Evolutionary conservation across 352 stramenopile species (phyloP).

Genomic region (Saprolegnia diclina): DNA sequence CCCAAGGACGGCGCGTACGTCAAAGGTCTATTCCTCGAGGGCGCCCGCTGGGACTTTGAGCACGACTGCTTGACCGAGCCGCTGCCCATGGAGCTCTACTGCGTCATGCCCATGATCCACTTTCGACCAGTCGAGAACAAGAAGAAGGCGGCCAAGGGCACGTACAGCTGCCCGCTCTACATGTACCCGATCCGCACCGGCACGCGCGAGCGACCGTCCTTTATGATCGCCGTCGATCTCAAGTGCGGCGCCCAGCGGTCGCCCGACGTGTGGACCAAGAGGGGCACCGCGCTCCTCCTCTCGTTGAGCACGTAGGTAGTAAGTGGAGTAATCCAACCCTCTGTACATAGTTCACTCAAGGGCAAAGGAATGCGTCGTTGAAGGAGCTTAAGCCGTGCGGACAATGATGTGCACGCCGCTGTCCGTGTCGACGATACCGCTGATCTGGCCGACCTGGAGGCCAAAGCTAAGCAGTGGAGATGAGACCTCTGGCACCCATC

Average conservation of each 20-base stretch:
- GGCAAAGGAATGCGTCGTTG: neutral
- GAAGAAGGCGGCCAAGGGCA: constrained; percentile 88
- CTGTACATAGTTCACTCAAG: neutral
- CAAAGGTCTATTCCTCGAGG: constrained; percentile 89
- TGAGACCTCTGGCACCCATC: neutral
- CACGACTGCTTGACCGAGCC: constrained; percentile 86
- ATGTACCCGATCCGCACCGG: constrained; percentile 95
- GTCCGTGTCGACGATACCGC: constrained; percentile 92
- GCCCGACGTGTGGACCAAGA: constrained; percentile 90
- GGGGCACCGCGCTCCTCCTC: constrained; percentile 89
- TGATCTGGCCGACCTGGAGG: constrained; percentile 91
- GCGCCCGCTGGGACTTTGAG: constrained; percentile 88
- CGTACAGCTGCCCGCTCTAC: constrained; percentile 94
- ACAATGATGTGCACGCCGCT: constrained; percentile 97
- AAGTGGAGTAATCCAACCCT: neutral
- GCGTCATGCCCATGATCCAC: constrained; percentile 89
- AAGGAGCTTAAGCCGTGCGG: constrained; percentile 62
- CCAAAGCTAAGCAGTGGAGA: constrained; percentile 51
- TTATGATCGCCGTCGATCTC: constrained; percentile 92
- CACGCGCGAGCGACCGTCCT: constrained; percentile 91
- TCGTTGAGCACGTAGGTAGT: constrained; percentile 67
- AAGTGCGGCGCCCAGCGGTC: constrained; percentile 80
- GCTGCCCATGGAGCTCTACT: constrained; percentile 89
- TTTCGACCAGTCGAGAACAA: constrained; percentile 94
- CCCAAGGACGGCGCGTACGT: constrained; percentile 91